Evolutionary conservation across 2,329 filamentous ascomycete genomes (phyloP).

Genomic region (Myotisia sp.): DNA sequence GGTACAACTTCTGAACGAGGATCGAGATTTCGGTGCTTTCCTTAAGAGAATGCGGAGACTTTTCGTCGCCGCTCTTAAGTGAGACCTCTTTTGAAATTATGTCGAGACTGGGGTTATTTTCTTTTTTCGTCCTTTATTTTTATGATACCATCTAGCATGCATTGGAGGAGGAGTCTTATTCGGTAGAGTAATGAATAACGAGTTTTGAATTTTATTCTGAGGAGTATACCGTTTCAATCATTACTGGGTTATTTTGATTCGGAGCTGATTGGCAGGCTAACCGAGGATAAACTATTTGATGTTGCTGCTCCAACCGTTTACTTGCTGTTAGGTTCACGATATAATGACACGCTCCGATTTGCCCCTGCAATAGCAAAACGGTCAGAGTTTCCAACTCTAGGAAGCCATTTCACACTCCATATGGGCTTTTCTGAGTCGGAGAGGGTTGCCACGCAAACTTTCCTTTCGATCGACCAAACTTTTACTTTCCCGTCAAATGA

Average conservation of each 20-base stretch:
- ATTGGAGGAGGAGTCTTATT: too few relatives aligned
- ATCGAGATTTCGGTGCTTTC: conserved; percentile 45
- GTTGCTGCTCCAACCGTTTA: too few relatives aligned
- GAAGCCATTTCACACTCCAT: conserved; percentile 75
- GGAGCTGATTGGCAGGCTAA: too few relatives aligned
- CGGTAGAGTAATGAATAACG: too few relatives aligned
- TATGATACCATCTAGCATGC: too few relatives aligned
- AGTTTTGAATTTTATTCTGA: too few relatives aligned
- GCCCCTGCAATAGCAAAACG: conserved; percentile 70
- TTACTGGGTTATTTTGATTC: too few relatives aligned
- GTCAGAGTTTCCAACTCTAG: conserved; percentile 47
- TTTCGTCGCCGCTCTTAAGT: conserved; percentile 43
- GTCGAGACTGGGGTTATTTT: too few relatives aligned
- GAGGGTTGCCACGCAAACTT: conserved; percentile 79
- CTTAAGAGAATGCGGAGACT: conserved; percentile 49
- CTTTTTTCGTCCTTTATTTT: too few relatives aligned
- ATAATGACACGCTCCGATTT: conserved; percentile 63
- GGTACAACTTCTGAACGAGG: conserved; percentile 45
- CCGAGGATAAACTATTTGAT: too few relatives aligned
- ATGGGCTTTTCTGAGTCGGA: conserved; percentile 75
- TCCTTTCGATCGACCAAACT: conserved; percentile 81
- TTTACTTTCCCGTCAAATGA: conserved; percentile 89
- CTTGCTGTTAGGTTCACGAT: conserved; percentile 64
- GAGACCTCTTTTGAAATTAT: too few relatives aligned
- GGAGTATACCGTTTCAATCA: too few relatives aligned